Evolutionary conservation across 371 early-diverging fungal genomes (phyloP).

Genomic region (Saksenaea vasiformis): DNA sequence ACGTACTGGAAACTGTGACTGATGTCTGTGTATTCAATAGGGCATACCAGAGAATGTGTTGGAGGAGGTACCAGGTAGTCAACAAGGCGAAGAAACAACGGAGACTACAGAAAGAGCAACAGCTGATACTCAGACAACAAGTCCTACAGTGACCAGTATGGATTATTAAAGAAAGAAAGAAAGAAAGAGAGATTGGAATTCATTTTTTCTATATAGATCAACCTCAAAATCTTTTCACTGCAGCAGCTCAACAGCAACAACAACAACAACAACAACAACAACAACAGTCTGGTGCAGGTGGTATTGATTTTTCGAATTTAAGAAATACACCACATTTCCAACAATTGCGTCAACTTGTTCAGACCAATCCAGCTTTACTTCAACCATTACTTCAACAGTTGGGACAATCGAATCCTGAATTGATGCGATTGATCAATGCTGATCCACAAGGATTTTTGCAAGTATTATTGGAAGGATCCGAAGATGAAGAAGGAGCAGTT

Average conservation of each 20-base stretch:
- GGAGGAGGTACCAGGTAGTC: conserved; percentile 23
- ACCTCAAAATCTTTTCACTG: conserved; percentile 56
- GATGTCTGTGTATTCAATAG: conserved; percentile 17
- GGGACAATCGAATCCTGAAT: conserved; percentile 83
- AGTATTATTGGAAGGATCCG: conserved; percentile 68
- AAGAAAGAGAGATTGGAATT: neutral
- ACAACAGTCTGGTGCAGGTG: conserved; percentile 22
- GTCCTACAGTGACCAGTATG: neutral
- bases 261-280: conserved; percentile 45
- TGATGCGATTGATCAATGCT: conserved; percentile 74
- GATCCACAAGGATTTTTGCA: conserved; percentile 86
- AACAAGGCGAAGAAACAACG: neutral
- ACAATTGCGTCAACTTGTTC: conserved; percentile 86
- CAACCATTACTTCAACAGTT: conserved; percentile 87
- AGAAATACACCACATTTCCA: conserved; percentile 88
- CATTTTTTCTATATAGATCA: conserved; percentile 19
- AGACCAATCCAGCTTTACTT: conserved; percentile 84
- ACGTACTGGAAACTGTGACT: neutral
- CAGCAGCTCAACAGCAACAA: conserved; percentile 56
- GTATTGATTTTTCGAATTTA: conserved; percentile 62
- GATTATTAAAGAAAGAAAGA: conserved; percentile 6
- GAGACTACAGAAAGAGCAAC: neutral
- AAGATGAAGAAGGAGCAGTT: conserved; percentile 53
- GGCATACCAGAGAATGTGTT: conserved; percentile 54
- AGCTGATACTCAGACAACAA: neutral